Percentiles rank a stretch among this genome's conserved stretches.
phyloP scores from a whole-genome alignment of 148 eudicot species.

The Agrostemma githago region DNA sequence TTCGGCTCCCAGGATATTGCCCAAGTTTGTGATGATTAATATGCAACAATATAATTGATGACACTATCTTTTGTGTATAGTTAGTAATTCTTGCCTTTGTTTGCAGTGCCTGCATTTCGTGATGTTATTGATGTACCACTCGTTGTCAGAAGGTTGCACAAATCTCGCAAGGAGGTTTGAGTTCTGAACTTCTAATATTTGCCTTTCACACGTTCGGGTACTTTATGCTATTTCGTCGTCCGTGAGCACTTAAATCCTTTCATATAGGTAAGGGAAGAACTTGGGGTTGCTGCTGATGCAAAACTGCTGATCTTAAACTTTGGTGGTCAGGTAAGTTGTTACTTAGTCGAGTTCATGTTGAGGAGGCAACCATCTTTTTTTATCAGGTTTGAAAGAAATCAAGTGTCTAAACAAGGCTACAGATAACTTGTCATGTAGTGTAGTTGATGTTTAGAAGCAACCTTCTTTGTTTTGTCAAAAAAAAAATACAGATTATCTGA shows the following conservation, averaged over 20 bases:
- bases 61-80: neutral
- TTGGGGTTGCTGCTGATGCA: constrained; percentile 67
- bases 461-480: too few species aligned
- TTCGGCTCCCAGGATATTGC: constrained; percentile 98
- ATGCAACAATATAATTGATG: neutral
- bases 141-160: constrained; percentile 96
- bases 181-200: neutral
- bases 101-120: constrained; percentile 98
- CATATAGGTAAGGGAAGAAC: constrained; percentile 64
- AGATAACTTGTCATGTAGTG: too few species aligned
- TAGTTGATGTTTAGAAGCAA: too few species aligned
- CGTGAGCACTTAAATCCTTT: neutral
- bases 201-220: constrained; percentile 8
- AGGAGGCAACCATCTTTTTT: neutral
- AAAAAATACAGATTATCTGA: too few species aligned
- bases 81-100: constrained; percentile 4
- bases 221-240: neutral
- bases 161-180: constrained; percentile 73
- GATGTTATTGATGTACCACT: constrained; percentile 94
- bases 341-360: neutral
- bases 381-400: neutral
- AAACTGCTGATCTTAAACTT: constrained; percentile 87
- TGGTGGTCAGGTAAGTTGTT: constrained; percentile 81
- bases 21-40: constrained; percentile 58
- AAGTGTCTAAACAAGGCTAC: neutral